Conservation (phyloP, 2,329 filamentous ascomycete genomes). For the Fusarium ramigenum region DNA sequence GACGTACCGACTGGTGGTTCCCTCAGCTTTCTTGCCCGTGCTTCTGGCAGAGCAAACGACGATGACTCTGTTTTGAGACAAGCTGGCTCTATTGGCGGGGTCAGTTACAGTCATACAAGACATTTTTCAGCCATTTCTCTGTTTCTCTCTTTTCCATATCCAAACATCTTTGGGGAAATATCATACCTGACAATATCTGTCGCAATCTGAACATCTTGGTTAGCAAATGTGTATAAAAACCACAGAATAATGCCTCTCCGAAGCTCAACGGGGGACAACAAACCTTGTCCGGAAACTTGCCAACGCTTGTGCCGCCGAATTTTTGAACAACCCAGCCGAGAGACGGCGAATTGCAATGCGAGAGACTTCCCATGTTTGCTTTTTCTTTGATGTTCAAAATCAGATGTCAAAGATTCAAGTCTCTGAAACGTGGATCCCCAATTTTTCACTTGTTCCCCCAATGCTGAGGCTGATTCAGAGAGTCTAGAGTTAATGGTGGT, state of each 20-base stretch:
- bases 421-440: background rate
- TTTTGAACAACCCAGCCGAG: conserved; percentile 89
- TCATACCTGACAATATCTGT: conserved; percentile 55
- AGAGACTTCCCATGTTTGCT: conserved; percentile 47
- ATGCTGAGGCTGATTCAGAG: background rate
- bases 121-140: conserved; percentile 5
- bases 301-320: conserved; percentile 94
- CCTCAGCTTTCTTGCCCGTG: conserved; percentile 91
- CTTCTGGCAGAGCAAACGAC: conserved; percentile 96
- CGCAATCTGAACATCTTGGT: conserved; percentile 48
- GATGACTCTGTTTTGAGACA: conserved; percentile 78
- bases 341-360: conserved; percentile 48
- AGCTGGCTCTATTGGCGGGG: conserved; percentile 50
- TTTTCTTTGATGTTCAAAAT: background rate
- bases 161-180: background rate
- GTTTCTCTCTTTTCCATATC: background rate
- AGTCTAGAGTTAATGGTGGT: conserved; percentile 6
- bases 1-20: conserved; percentile 91
- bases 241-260: conserved; percentile 3
- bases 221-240: conserved; percentile 13
- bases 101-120: conserved; percentile 32
- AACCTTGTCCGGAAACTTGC: conserved; percentile 84
- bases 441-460: background rate
- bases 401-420: background rate
- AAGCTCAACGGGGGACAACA: conserved; percentile 41